Conservation (phyloP, 2,329 filamentous ascomycete species). For the Colletotrichum tofieldiae region DNA sequence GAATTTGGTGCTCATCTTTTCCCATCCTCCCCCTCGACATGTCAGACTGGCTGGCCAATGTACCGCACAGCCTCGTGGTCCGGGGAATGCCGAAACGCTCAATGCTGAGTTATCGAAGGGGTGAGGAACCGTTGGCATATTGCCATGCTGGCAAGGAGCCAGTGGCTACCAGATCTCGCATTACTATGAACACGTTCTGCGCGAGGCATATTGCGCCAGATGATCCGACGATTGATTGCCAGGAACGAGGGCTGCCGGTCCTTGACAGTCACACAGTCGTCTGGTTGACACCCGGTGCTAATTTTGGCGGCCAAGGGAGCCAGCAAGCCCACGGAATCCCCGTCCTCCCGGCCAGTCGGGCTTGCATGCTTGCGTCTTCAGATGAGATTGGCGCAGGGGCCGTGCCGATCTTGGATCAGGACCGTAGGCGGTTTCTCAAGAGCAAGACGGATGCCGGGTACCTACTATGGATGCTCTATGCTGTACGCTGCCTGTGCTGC, state of each 20-base stretch:
- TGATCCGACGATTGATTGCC: slow-evolving; percentile 32
- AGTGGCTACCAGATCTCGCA: slow-evolving; percentile 20
- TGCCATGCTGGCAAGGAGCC: slow-evolving; percentile 8
- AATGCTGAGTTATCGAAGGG: slow-evolving; percentile 6
- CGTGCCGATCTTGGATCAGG: slow-evolving; percentile 34
- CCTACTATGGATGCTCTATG: not conserved
- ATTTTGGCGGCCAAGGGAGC: slow-evolving; percentile 32
- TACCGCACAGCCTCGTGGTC: slow-evolving; percentile 17
- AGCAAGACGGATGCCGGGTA: slow-evolving; percentile 6
- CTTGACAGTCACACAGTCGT: not conserved
- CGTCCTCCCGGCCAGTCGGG: slow-evolving; percentile 18
- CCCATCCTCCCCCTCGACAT: slow-evolving; percentile 15
- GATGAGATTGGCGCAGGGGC: slow-evolving; percentile 39
- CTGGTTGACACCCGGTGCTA: slow-evolving; percentile 7
- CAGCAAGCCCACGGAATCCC: slow-evolving; percentile 7
- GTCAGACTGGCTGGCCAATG: slow-evolving; percentile 18
- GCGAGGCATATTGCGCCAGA: slow-evolving; percentile 24
- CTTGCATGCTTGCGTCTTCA: slow-evolving; percentile 35
- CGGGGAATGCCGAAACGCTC: slow-evolving; percentile 36
- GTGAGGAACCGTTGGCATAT: slow-evolving; percentile 7
- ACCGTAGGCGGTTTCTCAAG: not conserved
- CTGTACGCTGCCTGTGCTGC: not conserved
- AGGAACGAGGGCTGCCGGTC: not conserved
- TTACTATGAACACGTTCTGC: slow-evolving; percentile 22
- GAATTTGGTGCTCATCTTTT: slow-evolving; percentile 22